Conservation (phyloP, 305 asterid genomes). For the Stenogyne calaminthoides region DNA sequence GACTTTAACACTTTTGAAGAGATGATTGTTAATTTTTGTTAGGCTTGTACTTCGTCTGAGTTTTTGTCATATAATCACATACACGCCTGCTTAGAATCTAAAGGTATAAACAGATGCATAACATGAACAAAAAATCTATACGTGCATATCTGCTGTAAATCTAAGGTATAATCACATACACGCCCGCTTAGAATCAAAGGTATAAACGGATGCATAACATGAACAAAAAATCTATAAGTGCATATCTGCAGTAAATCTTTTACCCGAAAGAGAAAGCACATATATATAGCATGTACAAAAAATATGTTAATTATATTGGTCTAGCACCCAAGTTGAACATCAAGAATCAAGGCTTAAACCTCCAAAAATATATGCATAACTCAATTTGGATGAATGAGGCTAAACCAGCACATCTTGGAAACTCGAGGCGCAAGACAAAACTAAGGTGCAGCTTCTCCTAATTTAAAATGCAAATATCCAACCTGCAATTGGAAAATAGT, state of each 20-base stretch:
- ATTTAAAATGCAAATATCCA: neutral
- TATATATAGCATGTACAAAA: neutral
- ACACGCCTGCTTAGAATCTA: neutral
- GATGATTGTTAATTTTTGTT: too few relatives aligned
- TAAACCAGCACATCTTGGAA: neutral
- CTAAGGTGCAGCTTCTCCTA: neutral
- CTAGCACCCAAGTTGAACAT: neutral
- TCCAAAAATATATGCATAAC: too few relatives aligned
- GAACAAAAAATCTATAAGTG: neutral
- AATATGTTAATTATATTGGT: neutral
- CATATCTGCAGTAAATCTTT: neutral
- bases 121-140: neutral
- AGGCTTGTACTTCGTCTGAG: too few relatives aligned
- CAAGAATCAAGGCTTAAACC: neutral
- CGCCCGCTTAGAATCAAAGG: neutral
- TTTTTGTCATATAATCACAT: too few relatives aligned
- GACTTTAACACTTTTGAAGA: too few relatives aligned
- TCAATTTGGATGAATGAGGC: neutral
- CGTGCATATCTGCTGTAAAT: too few relatives aligned
- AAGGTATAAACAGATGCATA: neutral
- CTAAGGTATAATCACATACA: too few relatives aligned
- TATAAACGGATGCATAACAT: neutral
- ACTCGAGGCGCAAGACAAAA: neutral
- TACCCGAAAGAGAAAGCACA: neutral
- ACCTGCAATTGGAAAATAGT: conserved; percentile 6